phyloP scores from a whole-genome alignment of 192 early-diverging fungal species.

The Coemansia guatemalensis region DNA sequence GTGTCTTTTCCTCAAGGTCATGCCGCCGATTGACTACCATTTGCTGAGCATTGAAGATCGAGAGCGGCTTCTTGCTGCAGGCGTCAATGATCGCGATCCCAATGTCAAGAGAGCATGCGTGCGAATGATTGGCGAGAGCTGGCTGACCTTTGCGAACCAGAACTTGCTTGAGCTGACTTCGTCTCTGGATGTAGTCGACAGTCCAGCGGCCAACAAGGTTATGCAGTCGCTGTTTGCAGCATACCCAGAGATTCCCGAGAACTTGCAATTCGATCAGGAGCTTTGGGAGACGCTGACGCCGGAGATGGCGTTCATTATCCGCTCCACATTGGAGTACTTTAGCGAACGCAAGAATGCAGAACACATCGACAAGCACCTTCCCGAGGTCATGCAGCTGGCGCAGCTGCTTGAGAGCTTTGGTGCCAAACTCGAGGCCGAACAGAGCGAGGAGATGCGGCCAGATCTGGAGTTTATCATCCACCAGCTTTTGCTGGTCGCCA shows the following conservation, averaged over 20 bases:
- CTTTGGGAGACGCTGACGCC: conserved; percentile 57
- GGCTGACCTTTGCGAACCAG: conserved; percentile 73
- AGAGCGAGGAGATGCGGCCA: conserved; percentile 44
- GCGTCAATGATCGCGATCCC: conserved; percentile 79
- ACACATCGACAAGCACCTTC: conserved; percentile 63
- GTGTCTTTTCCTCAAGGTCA: conserved; percentile 67
- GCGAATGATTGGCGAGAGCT: conserved; percentile 66
- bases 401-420: conserved; percentile 49
- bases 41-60: conserved; percentile 67
- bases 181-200: conserved; percentile 71
- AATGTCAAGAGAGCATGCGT: conserved; percentile 73
- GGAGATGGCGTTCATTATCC: conserved; percentile 56
- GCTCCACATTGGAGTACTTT: conserved; percentile 49
- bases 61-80: conserved; percentile 69
- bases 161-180: conserved; percentile 75
- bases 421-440: conserved; percentile 41
- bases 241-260: conserved; percentile 66
- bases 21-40: conserved; percentile 71
- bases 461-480: conserved; percentile 55
- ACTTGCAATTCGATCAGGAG: conserved; percentile 57
- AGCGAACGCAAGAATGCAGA: conserved; percentile 57
- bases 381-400: conserved; percentile 64
- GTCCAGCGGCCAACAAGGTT: conserved; percentile 60
- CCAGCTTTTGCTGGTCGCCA: conserved; percentile 73
- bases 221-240: conserved; percentile 64